Evolutionary conservation across 2,329 filamentous ascomycete genomes (phyloP).

Genomic region (Apiospora arundinis): DNA sequence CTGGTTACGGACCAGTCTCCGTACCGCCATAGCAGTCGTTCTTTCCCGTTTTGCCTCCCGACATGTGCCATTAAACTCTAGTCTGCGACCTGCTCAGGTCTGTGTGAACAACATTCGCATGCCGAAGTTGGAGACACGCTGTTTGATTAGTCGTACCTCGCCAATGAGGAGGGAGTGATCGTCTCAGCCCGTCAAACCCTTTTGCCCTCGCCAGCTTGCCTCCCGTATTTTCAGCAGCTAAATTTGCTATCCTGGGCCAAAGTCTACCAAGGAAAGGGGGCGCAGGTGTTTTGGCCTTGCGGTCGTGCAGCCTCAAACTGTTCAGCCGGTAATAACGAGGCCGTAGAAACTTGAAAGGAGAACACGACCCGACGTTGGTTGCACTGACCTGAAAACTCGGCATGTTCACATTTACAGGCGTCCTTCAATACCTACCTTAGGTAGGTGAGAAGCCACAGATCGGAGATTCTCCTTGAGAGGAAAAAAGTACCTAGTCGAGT

Average conservation of each 20-base stretch:
- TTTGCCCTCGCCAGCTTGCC: background rate
- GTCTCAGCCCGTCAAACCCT: background rate
- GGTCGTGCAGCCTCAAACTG: background rate
- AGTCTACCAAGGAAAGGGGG: background rate
- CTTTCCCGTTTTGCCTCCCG: background rate
- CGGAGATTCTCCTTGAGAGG: too few species aligned
- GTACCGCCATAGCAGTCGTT: background rate
- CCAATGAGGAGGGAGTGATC: background rate
- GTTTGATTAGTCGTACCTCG: background rate
- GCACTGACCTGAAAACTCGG: background rate
- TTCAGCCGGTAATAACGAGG: conserved; percentile 13
- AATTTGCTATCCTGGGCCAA: background rate
- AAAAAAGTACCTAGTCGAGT: too few species aligned
- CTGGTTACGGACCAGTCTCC: background rate
- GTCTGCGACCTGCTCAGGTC: background rate
- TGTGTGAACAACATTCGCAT: background rate
- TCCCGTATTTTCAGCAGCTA: background rate
- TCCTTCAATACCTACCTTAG: too few species aligned
- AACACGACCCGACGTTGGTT: background rate
- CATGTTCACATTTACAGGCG: too few species aligned
- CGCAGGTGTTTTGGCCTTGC: too few species aligned
- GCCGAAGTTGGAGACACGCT: background rate
- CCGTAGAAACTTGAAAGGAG: background rate
- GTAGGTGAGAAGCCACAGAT: too few species aligned
- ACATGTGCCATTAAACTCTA: background rate